Conservation (phyloP, 2,329 filamentous ascomycete genomes). For the Sporothrix euskadiensis region DNA sequence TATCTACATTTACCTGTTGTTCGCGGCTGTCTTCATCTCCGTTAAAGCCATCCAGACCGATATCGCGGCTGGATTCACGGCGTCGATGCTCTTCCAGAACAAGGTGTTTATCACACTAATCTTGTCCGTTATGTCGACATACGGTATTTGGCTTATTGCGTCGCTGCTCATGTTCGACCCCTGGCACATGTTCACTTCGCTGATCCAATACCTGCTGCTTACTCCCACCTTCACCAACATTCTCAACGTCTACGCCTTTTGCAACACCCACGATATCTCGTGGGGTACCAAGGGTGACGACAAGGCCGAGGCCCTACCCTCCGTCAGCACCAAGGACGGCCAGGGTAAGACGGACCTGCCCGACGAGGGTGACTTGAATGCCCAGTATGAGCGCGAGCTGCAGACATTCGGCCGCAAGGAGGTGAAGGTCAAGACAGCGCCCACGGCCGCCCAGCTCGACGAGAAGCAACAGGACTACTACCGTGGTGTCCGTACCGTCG, state of each 20-base stretch:
- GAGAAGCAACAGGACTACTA: slow-evolving; percentile 98
- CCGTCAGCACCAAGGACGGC: slow-evolving; percentile 85
- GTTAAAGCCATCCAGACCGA: slow-evolving; percentile 80
- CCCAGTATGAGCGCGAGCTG: slow-evolving; percentile 87
- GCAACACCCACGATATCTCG: slow-evolving; percentile 81
- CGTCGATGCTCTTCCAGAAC: slow-evolving; percentile 78
- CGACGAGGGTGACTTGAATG: slow-evolving; percentile 92
- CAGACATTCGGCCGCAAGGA: slow-evolving; percentile 72
- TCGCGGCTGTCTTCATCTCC: slow-evolving; percentile 92
- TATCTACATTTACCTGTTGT: slow-evolving; percentile 94
- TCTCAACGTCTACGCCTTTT: slow-evolving; percentile 95
- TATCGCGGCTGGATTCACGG: slow-evolving; percentile 66
- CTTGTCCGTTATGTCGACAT: slow-evolving; percentile 87
- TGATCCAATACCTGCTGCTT: slow-evolving; percentile 90
- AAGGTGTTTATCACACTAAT: slow-evolving; percentile 90
- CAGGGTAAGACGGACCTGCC: slow-evolving; percentile 91
- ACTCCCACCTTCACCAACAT: slow-evolving; percentile 98
- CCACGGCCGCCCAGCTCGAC: slow-evolving; percentile 55
- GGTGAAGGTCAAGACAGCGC: slow-evolving; percentile 66
- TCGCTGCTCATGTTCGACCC: slow-evolving; percentile 96
- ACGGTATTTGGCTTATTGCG: slow-evolving; percentile 86
- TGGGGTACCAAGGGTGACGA: slow-evolving; percentile 99
- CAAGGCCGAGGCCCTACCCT: slow-evolving; percentile 86
- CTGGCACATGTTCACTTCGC: slow-evolving; percentile 98
- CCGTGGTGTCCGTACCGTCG: slow-evolving; percentile 87